These are phyloP conservation scores for Penicillium coprophilum DNA, from an alignment of 495 filamentous ascomycete species.

Conservation along the genomic window DNA sequence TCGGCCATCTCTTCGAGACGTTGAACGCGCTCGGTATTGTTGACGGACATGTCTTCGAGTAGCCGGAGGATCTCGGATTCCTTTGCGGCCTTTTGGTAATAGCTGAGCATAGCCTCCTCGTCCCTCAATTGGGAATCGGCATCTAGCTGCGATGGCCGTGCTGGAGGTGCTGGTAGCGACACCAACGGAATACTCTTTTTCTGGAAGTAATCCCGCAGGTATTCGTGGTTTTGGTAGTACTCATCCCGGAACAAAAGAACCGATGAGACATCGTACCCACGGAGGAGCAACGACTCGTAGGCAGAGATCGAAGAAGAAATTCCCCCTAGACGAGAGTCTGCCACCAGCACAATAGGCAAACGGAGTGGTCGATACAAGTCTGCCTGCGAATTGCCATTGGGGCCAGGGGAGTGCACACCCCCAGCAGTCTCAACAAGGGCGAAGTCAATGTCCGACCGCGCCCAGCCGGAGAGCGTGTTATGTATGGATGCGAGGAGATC, in stretches of 20 bases:
- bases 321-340: conserved; percentile 68
- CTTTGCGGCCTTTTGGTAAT: conserved; percentile 51
- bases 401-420: conserved; percentile 70
- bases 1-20: conserved; percentile 57
- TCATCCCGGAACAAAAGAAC: conserved; percentile 62
- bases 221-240: conserved; percentile 63
- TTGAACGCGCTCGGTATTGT: conserved; percentile 52
- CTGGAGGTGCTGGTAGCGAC: conserved; percentile 54
- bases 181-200: conserved; percentile 55
- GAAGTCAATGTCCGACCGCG: conserved; percentile 35
- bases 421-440: conserved; percentile 75
- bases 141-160: conserved; percentile 27
- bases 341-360: conserved; percentile 69
- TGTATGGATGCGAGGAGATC: conserved; percentile 48
- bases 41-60: conserved; percentile 46
- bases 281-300: conserved; percentile 67
- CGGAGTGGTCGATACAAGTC: conserved; percentile 71
- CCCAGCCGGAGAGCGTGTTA: conserved; percentile 45
- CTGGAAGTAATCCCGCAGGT: conserved; percentile 62
- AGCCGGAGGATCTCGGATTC: conserved; percentile 37
- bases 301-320: conserved; percentile 74
- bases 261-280: conserved; percentile 70
- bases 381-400: conserved; percentile 70
- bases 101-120: conserved; percentile 52
- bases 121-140: conserved; percentile 45